Conservation (phyloP, 31 red algal genomes). For the Asparagopsis taxiformis region DNA sequence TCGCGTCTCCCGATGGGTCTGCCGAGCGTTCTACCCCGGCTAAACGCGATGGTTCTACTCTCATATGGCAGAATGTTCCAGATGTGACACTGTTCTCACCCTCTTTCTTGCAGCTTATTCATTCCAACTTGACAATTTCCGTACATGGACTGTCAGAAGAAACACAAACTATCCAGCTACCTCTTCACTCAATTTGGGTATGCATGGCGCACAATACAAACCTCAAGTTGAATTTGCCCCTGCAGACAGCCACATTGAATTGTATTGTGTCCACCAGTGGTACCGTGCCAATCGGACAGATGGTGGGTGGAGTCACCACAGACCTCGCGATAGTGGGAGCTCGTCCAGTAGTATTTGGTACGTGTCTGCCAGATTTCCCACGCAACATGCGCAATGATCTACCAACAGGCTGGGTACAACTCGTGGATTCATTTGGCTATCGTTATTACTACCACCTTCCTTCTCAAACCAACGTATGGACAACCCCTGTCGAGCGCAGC, state of each 20-base stretch:
- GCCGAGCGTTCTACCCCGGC: no score
- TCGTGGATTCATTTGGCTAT: conserved; percentile 44
- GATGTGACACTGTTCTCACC: no score
- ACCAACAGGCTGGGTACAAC: conserved; percentile 24
- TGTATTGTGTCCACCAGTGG: no score
- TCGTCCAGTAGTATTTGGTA: conserved; percentile 53
- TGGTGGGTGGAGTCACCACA: conserved; percentile 59
- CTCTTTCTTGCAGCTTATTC: no score
- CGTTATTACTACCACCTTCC: conserved; percentile 15
- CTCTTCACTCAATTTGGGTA: no score
- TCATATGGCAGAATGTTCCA: no score
- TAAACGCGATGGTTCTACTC: no score
- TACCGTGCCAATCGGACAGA: conserved; percentile 37
- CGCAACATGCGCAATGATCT: background rate
- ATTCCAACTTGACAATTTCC: no score
- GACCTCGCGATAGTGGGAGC: conserved; percentile 57
- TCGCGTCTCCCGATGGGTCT: no score
- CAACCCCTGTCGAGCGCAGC: conserved; percentile 6
- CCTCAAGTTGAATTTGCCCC: background rate
- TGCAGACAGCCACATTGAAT: conserved; percentile 17
- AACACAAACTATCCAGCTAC: no score
- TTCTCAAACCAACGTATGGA: conserved; percentile 26
- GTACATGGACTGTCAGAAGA: no score
- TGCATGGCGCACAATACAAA: no score
- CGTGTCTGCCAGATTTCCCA: conserved; percentile 12